These are phyloP conservation scores for Blattamonas nauphoetae DNA, from an alignment of 78 protist genomes.

Conservation along the genomic window DNA sequence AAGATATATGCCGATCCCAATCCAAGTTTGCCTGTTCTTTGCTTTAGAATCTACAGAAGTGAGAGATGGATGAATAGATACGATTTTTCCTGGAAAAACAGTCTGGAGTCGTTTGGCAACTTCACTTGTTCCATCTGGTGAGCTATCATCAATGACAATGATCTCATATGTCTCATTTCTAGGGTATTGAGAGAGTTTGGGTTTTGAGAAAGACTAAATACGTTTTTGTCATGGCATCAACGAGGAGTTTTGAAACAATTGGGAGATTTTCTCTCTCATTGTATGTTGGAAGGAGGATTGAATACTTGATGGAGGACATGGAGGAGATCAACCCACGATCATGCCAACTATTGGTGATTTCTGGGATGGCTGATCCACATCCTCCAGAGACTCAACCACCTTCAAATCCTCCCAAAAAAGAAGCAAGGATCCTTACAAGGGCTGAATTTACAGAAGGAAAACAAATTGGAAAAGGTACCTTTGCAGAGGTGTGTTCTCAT, in stretches of 20 bases:
- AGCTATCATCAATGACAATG: constrained; percentile 68
- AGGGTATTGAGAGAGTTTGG: constrained; percentile 3
- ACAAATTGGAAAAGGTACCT: neutral
- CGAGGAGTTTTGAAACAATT: constrained; percentile 52
- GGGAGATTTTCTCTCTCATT: constrained; percentile 80
- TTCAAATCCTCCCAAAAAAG: too few relatives aligned
- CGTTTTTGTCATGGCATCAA: neutral
- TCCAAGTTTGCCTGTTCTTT: constrained; percentile 65
- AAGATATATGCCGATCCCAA: constrained; percentile 71
- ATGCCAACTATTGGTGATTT: too few relatives aligned
- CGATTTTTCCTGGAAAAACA: constrained; percentile 33
- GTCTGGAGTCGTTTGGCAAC: constrained; percentile 60
- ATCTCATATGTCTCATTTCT: constrained; percentile 49
- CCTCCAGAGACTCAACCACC: too few relatives aligned
- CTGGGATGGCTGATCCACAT: too few relatives aligned
- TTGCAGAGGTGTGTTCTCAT: neutral
- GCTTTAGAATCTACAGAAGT: neutral
- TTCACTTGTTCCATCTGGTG: constrained; percentile 71
- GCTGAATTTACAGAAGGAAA: neutral
- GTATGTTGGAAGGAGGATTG: constrained; percentile 73
- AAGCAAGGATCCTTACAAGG: too few relatives aligned
- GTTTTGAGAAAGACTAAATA: neutral
- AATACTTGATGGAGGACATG: constrained; percentile 37
- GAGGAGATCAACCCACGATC: too few relatives aligned
- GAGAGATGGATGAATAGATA: neutral